Evolutionary conservation across 495 filamentous ascomycete species (phyloP).

Genomic region (Cairneyella variabilis): DNA sequence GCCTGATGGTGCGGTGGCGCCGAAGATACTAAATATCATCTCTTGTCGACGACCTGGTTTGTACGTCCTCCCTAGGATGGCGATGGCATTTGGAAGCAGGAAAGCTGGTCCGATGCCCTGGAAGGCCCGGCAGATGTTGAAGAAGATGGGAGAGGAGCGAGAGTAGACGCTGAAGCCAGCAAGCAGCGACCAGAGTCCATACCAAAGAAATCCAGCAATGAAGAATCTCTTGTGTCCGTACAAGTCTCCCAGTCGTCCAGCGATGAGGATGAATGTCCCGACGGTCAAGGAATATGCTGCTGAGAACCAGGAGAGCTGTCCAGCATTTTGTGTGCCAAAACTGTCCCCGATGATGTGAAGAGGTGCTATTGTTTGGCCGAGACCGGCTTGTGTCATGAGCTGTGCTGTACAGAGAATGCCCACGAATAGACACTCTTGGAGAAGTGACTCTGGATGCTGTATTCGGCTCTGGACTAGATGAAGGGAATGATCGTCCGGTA

Average conservation of each 20-base stretch:
- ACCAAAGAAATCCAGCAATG: slow-evolving; percentile 58
- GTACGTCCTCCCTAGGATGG: slow-evolving; percentile 58
- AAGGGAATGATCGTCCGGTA: not conserved
- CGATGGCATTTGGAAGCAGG: slow-evolving; percentile 58
- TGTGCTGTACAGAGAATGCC: slow-evolving; percentile 18
- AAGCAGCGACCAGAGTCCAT: slow-evolving; percentile 54
- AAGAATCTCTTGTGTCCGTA: slow-evolving; percentile 62
- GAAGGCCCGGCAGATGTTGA: slow-evolving; percentile 55
- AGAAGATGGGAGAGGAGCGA: slow-evolving; percentile 43
- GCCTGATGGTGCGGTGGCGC: slow-evolving; percentile 56
- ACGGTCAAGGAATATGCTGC: slow-evolving; percentile 53
- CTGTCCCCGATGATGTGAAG: slow-evolving; percentile 40
- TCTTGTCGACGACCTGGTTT: slow-evolving; percentile 50
- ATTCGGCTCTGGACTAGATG: not conserved
- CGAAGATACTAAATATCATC: slow-evolving; percentile 62
- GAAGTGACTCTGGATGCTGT: not conserved
- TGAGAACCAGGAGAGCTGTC: slow-evolving; percentile 43
- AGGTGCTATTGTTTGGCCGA: slow-evolving; percentile 36
- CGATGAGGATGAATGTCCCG: slow-evolving; percentile 61
- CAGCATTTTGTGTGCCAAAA: slow-evolving; percentile 38
- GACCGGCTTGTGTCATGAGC: slow-evolving; percentile 36
- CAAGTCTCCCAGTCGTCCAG: slow-evolving; percentile 60
- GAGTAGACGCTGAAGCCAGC: slow-evolving; percentile 44
- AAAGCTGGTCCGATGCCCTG: slow-evolving; percentile 61
- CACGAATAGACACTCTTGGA: slow-evolving; percentile 15